Percentiles rank a stretch among this genome's conserved stretches.
Conservation (phyloP, 2,329 filamentous ascomycete genomes). For the Arthroderma sp. region DNA sequence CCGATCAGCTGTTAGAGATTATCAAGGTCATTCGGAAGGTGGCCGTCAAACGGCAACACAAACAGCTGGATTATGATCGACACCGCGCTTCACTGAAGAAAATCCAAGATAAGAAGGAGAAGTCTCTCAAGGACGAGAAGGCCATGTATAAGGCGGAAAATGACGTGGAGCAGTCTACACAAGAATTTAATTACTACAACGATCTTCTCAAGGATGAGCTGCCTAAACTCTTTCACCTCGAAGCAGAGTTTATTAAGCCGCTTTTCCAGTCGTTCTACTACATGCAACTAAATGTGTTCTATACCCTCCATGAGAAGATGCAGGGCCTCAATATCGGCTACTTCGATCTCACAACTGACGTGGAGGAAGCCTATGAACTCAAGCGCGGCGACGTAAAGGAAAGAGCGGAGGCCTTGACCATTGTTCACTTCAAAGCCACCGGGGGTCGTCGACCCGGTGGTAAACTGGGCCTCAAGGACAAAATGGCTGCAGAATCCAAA, state of each 20-base stretch:
- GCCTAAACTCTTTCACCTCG: slow-evolving; percentile 77
- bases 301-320: slow-evolving; percentile 96
- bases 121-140: slow-evolving; percentile 91
- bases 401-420: slow-evolving; percentile 69
- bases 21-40: slow-evolving; percentile 92
- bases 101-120: slow-evolving; percentile 94
- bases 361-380: slow-evolving; percentile 78
- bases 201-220: slow-evolving; percentile 92
- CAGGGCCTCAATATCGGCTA: slow-evolving; percentile 94
- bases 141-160: slow-evolving; percentile 90
- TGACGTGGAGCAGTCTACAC: slow-evolving; percentile 78
- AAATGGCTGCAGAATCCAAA: slow-evolving; percentile 25
- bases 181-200: slow-evolving; percentile 97
- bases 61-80: slow-evolving; percentile 91
- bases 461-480: slow-evolving; percentile 23
- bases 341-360: slow-evolving; percentile 80
- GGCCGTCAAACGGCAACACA: slow-evolving; percentile 82
- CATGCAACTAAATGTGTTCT: slow-evolving; percentile 99
- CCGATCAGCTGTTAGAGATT: slow-evolving; percentile 83
- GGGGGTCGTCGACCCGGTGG: slow-evolving; percentile 40
- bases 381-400: slow-evolving; percentile 85
- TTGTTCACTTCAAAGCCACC: slow-evolving; percentile 83
- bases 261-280: slow-evolving; percentile 99
- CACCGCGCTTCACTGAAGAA: slow-evolving; percentile 77
- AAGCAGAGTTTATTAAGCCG: slow-evolving; percentile 88